Base-by-base conservation (phyloP, 116 monocot species). In the Trichopus zeylanicus region DNA sequence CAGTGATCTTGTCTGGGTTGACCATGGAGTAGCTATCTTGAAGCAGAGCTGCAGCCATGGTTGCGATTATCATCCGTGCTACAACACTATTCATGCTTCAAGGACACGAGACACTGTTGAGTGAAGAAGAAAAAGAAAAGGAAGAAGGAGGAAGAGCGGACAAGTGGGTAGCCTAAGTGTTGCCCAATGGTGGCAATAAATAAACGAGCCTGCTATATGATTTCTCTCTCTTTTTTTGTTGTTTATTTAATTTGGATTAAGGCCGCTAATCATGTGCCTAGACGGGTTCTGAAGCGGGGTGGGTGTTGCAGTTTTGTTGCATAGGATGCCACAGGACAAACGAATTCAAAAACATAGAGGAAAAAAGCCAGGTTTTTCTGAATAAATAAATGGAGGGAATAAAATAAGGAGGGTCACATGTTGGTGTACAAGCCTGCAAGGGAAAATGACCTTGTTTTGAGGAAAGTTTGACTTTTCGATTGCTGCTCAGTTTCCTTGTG, bases 1-100 rank as follows among this genome's bases (percentile, higher is more conserved):
- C 67, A 31, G 35, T 62, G 28, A 87, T 82, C 82, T 64, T 82
- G n/a, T n/a, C n/a, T n/a, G n/a, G n/a, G n/a, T n/a, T n/a, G n/a
- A n/a, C n/a, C 82, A 61, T 78, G 53, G 60, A 60, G 42, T 0
- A 16, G 15, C 39, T 28, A 2, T 27, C 13, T 26, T 12, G 46
- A 27, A 60, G 16, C 22, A 46, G 15, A 26, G 42, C 27, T 13
- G 46, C 7, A 26, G 42, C 60, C 42, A 46, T n/a, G n/a, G n/a
- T 60, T 46, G 46, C 38, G 25, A 60, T 42, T 1, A 27, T 20
- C 42, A 27, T 60, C 42, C 42, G 46, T 60, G 60, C 26, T 27
- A 46, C 16, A 46, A 60, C 26, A 60, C 3, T 46, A 3, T 46
- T 6, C 58, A 59, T 59, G 24, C 1, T 34, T 55, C 29, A 0